Evolutionary conservation across 2,329 filamentous ascomycete genomes (phyloP), one percentile per base, ranked within the genome.

Genomic region (Plectosphaerella sp.): DNA sequence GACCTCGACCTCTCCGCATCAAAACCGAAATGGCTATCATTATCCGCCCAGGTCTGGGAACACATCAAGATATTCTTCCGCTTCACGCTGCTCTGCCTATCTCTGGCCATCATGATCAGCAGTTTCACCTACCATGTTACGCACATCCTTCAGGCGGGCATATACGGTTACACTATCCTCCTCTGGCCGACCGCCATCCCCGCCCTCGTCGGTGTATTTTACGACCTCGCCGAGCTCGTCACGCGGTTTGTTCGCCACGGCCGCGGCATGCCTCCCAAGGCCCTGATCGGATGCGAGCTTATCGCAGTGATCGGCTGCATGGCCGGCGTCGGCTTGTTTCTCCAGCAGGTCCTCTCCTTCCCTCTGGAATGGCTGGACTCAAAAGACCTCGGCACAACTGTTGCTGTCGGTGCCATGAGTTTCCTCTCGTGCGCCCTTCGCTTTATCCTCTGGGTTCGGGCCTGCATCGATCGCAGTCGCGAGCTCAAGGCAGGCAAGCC

Each of bases 221-320:
- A 62, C 63, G 61, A 66, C 46, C 25, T 56, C 25, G 45, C 51
- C 41, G 62, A 66, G 45, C 61, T 64, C 36, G 35, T 64, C 18
- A 58, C 59, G 8, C 54, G 64, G 5, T 57, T 58, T 36, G 53
- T 53, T 15, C 61, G 60, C 6, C 54, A 54, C 20, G 59, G 58
- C 28, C 55, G 55, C 39, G 64, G 62, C 51, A 54, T 66, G 47
- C 53, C 58, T 11, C 54, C 63, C 11, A 62, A 59, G 15, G 62
- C 58, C 5, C 63, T 63, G 16, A 62, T 66, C 39, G 60, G 74
- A 10, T 63, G 72, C 45, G 74, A 77, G 61, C 74, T 77, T 54
- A 72, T 78, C 49, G 74, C 63, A 11, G 67, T 77, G 25, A 73
- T 76, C 61, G 70, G 72, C 57, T 72, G 58, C 14, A 56, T 62